Evolutionary conservation across 805 yeast species (phyloP).

Genomic region (Barnettozyma sucrosica): DNA sequence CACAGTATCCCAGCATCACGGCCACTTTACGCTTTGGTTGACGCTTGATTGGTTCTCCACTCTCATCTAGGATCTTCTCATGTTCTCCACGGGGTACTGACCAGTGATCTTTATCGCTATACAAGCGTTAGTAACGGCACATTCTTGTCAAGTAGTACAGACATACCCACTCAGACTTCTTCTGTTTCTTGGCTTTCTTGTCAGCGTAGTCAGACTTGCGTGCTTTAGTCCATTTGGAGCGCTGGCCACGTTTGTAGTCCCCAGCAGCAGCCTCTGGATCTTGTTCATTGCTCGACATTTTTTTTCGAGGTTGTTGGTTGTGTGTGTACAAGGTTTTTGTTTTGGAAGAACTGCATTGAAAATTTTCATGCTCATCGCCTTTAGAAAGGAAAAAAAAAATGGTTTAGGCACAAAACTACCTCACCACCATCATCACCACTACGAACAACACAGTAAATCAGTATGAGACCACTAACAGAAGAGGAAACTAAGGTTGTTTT

Average conservation of each 20-base stretch:
- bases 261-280: conserved; percentile 33
- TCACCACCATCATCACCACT: not conserved
- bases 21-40: conserved; percentile 89
- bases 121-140: not conserved
- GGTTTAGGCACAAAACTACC: not conserved
- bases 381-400: not conserved
- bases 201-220: conserved; percentile 23
- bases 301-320: not conserved
- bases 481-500: conserved; percentile 95
- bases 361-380: conserved; percentile 7
- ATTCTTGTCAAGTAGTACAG: not conserved
- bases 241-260: conserved; percentile 37
- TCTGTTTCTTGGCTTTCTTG: conserved; percentile 17
- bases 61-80: conserved; percentile 41
- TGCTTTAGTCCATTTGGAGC: conserved; percentile 28
- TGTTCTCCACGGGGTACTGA: conserved; percentile 15
- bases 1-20: conserved; percentile 87
- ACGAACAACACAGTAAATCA: not conserved
- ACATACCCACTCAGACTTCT: conserved; percentile 24
- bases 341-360: not conserved
- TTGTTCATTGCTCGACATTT: conserved; percentile 23
- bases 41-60: conserved; percentile 59
- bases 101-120: conserved; percentile 16
- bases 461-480: conserved; percentile 92
- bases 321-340: not conserved